phyloP scores from a whole-genome alignment of 1,284 basidiomycete genomes.

The Heterobasidion parviporum region DNA sequence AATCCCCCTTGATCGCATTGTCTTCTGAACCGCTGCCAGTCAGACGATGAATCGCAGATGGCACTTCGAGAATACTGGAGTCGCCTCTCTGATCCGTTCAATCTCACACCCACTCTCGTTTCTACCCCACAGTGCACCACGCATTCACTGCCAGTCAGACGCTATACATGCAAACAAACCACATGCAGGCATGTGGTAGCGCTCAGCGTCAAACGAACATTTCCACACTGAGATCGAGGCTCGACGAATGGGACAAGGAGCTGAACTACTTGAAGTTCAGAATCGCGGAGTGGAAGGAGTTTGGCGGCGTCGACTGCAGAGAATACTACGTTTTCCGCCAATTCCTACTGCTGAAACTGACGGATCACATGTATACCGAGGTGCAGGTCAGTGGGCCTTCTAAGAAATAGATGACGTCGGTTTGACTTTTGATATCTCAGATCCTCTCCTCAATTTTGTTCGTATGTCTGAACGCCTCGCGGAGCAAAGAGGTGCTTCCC shows the following conservation, averaged over 20 bases:
- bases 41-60: no score
- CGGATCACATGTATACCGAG: slow-evolving; percentile 8
- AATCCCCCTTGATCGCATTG: no score
- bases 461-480: slow-evolving; percentile 5
- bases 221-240: slow-evolving; percentile 4
- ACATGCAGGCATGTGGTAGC: not conserved
- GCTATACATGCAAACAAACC: no score
- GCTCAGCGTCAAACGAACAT: slow-evolving; percentile 5
- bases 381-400: slow-evolving; percentile 6
- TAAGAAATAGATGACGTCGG: no score
- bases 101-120: no score
- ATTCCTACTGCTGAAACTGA: slow-evolving; percentile 8
- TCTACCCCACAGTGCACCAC: no score
- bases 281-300: slow-evolving; percentile 11
- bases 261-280: slow-evolving; percentile 11
- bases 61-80: no score
- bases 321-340: slow-evolving; percentile 10
- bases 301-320: slow-evolving; percentile 5
- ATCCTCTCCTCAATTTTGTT: slow-evolving; percentile 9
- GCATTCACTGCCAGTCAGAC: no score
- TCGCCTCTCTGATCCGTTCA: no score
- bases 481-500: slow-evolving; percentile 7
- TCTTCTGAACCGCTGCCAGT: no score
- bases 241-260: slow-evolving; percentile 11
- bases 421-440: not conserved